phyloP scores from a whole-genome alignment of 371 early-diverging fungal genomes.

The Parasitella parasitica region DNA sequence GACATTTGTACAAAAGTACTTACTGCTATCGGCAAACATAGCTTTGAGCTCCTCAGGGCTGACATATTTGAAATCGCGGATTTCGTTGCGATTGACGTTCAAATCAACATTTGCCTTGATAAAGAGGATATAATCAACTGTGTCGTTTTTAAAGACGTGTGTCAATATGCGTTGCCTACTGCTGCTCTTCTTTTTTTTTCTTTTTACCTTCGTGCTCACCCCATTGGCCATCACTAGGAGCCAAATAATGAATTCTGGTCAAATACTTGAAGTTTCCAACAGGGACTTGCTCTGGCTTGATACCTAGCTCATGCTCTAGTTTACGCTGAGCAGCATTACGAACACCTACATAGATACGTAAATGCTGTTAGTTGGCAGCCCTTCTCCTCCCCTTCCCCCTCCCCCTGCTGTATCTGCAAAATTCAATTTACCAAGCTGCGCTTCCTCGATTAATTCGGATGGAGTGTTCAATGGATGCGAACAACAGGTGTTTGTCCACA shows the following conservation, averaged over 20 bases:
- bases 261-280: constrained; percentile 84
- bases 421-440: constrained; percentile 64
- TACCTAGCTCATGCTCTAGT: constrained; percentile 95
- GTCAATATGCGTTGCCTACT: background rate
- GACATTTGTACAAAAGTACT: background rate
- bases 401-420: background rate
- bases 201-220: constrained; percentile 93
- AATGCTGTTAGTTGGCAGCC: too few species aligned
- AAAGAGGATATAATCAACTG: constrained; percentile 91
- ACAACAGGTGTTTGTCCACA: constrained; percentile 98
- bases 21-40: constrained; percentile 67
- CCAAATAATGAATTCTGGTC: constrained; percentile 93
- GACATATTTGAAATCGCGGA: constrained; percentile 77
- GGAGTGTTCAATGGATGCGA: constrained; percentile 88
- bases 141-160: background rate
- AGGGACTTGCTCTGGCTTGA: constrained; percentile 75
- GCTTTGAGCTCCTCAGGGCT: constrained; percentile 74
- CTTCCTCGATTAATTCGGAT: constrained; percentile 80
- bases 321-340: constrained; percentile 77
- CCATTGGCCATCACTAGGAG: constrained; percentile 94
- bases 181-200: background rate
- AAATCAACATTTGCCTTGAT: constrained; percentile 70
- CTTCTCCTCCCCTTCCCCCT: too few species aligned
- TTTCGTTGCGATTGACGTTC: constrained; percentile 81
- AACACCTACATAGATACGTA: constrained; percentile 37